phyloP scores from a whole-genome alignment of 108 stramenopile genomes.

The Bacterosira constricta region DNA sequence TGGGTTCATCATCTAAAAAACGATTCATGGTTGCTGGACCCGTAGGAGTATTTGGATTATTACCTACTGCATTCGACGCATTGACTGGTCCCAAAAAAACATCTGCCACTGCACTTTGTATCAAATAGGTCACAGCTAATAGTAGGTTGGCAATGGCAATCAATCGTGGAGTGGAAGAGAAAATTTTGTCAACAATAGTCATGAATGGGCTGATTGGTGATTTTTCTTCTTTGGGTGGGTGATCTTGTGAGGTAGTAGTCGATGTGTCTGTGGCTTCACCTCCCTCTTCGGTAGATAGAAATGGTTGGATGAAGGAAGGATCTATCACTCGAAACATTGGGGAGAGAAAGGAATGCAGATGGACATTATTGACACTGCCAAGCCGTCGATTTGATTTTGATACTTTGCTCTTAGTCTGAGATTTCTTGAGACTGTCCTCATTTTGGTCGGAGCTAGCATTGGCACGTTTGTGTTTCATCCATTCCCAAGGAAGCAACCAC shows the following conservation, averaged over 20 bases:
- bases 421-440: neutral
- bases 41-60: neutral
- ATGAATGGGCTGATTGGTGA: constrained; percentile 10
- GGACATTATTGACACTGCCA: neutral
- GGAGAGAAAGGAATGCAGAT: neutral
- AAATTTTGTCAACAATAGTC: constrained; percentile 60
- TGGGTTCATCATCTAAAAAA: too few relatives aligned
- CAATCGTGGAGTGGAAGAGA: constrained; percentile 71
- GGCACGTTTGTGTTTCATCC: neutral
- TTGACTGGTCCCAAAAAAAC: constrained; percentile 62
- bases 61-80: neutral
- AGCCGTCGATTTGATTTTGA: too few relatives aligned
- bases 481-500: constrained; percentile 3
- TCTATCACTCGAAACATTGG: neutral
- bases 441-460: neutral
- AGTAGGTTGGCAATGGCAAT: constrained; percentile 72
- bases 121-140: constrained; percentile 60
- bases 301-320: neutral
- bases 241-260: neutral
- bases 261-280: neutral
- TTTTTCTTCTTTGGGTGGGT: too few relatives aligned
- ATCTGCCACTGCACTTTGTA: constrained; percentile 71
- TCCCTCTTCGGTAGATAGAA: neutral
- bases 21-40: constrained; percentile 8
- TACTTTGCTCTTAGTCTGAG: neutral